Percentiles rank a stretch among this genome's conserved stretches.
phyloP scores from a whole-genome alignment of 768 basidiomycete genomes.

The Glaciozyma antarctica region DNA sequence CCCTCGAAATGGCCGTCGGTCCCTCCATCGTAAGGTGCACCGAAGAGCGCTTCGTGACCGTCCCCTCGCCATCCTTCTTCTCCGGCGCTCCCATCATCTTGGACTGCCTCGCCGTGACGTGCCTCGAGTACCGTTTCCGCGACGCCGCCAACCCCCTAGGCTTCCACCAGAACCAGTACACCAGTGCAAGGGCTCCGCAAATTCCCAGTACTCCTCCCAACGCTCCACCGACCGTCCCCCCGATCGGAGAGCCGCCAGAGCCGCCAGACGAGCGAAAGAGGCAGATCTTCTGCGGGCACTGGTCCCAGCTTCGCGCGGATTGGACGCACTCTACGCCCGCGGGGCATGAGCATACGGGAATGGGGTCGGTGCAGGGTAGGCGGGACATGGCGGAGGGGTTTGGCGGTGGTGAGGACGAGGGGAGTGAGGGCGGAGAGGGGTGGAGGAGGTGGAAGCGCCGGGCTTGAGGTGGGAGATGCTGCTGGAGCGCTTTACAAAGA shows the following conservation, averaged over 20 bases:
- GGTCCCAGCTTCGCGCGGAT: constrained; percentile 14
- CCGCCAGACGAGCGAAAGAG: constrained; percentile 2
- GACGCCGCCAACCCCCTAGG: constrained; percentile 21
- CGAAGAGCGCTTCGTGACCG: constrained; percentile 19
- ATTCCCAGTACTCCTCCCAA: constrained; percentile 33
- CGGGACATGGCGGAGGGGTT: neutral
- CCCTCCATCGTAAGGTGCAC: constrained; percentile 21
- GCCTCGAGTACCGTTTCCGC: constrained; percentile 22
- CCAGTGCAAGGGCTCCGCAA: constrained; percentile 15
- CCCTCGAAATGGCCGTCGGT: neutral
- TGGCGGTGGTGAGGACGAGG: too few species aligned
- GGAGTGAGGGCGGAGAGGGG: too few species aligned
- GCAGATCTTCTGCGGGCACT: constrained; percentile 32
- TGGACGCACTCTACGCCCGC: constrained; percentile 22
- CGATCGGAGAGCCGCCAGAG: constrained; percentile 8
- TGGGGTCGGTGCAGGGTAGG: constrained; percentile 8
- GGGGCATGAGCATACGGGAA: constrained; percentile 29
- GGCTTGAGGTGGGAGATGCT: too few species aligned
- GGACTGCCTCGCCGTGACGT: constrained; percentile 18
- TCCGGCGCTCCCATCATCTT: constrained; percentile 2
- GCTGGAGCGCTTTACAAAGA: too few species aligned
- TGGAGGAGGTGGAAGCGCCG: too few species aligned
- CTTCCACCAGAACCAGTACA: constrained; percentile 36
- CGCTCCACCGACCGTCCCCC: constrained; percentile 30
- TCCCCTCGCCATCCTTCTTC: neutral